phyloP scores from a whole-genome alignment of 1,139 yeast genomes.

The Pneumocystis jirovecii region DNA sequence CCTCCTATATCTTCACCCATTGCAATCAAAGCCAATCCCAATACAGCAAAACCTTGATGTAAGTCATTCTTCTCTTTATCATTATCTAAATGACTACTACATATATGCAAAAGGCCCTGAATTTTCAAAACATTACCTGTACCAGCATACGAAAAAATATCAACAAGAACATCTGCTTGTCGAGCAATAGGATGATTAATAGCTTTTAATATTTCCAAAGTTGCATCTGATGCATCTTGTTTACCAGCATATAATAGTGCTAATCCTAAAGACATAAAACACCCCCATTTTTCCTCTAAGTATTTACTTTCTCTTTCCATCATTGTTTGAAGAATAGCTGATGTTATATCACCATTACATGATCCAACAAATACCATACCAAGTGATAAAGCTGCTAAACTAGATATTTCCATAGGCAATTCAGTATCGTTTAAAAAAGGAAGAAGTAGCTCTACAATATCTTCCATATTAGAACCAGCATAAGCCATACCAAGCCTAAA shows the following conservation, averaged over 20 bases:
- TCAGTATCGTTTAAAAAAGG: slow-evolving; percentile 81
- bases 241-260: slow-evolving; percentile 90
- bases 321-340: slow-evolving; percentile 76
- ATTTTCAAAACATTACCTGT: slow-evolving; percentile 94
- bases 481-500: slow-evolving; percentile 77
- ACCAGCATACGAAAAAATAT: slow-evolving; percentile 91
- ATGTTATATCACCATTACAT: slow-evolving; percentile 85
- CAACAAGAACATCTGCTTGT: slow-evolving; percentile 77
- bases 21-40: slow-evolving; percentile 87
- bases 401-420: slow-evolving; percentile 59
- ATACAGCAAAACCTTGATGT: slow-evolving; percentile 70
- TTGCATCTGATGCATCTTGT: slow-evolving; percentile 81
- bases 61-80: slow-evolving; percentile 31
- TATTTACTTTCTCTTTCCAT: slow-evolving; percentile 71
- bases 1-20: slow-evolving; percentile 98
- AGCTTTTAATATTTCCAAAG: slow-evolving; percentile 83
- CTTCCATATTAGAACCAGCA: slow-evolving; percentile 86
- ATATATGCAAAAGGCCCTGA: slow-evolving; percentile 77
- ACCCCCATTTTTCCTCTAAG: slow-evolving; percentile 70
- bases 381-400: slow-evolving; percentile 78
- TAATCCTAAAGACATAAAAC: slow-evolving; percentile 81
- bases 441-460: slow-evolving; percentile 55
- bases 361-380: slow-evolving; percentile 95
- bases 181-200: slow-evolving; percentile 89
- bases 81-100: slow-evolving; percentile 32